phyloP scores from a whole-genome alignment of 805 yeast species.

The Wickerhamiella vanderwaltii region DNA sequence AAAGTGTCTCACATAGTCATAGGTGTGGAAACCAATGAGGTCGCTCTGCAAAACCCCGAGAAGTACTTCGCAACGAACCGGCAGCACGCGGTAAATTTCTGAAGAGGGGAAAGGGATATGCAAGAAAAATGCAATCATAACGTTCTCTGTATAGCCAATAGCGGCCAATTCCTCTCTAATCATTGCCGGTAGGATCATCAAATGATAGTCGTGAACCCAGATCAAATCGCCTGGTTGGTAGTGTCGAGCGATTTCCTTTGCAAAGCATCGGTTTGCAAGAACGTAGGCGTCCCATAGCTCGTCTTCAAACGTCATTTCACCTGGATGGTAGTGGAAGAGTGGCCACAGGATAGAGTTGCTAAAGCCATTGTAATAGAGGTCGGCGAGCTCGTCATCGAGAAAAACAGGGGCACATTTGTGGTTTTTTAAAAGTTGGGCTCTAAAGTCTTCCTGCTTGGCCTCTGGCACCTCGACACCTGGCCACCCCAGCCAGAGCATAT shows the following conservation, averaged over 20 bases:
- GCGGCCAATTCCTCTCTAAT: slow-evolving; percentile 46
- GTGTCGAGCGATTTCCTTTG: slow-evolving; percentile 54
- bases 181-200: slow-evolving; percentile 90
- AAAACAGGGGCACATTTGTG: slow-evolving; percentile 88
- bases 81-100: slow-evolving; percentile 89
- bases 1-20: slow-evolving; percentile 95
- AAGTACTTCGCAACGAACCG: slow-evolving; percentile 85
- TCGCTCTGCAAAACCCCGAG: slow-evolving; percentile 90
- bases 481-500: slow-evolving; percentile 88
- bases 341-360: slow-evolving; percentile 96
- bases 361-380: slow-evolving; percentile 92
- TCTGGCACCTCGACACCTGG: slow-evolving; percentile 77
- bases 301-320: slow-evolving; percentile 97
- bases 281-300: slow-evolving; percentile 95
- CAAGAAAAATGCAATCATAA: slow-evolving; percentile 80
- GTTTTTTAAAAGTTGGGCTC: slow-evolving; percentile 54
- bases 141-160: slow-evolving; percentile 29
- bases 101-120: slow-evolving; percentile 98
- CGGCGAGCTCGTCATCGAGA: slow-evolving; percentile 79
- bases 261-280: slow-evolving; percentile 80
- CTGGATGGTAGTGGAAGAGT: slow-evolving; percentile 95
- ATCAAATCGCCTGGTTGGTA: slow-evolving; percentile 76
- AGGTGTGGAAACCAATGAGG: slow-evolving; percentile 95
- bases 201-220: slow-evolving; percentile 97
- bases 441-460: slow-evolving; percentile 56